Conservation (phyloP, 345 rosid genomes). For the Cochlearia excelsa region DNA sequence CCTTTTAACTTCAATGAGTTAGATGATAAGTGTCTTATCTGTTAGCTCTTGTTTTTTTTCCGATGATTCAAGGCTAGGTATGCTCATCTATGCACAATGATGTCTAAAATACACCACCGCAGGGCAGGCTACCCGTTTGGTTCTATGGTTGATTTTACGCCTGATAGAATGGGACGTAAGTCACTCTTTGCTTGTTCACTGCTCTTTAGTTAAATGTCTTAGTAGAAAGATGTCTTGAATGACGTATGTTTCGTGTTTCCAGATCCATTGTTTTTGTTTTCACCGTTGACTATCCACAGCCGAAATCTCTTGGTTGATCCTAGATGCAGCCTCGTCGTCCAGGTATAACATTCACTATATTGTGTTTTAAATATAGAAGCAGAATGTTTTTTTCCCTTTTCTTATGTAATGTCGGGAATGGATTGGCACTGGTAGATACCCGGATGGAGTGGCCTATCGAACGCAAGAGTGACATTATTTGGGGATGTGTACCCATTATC, state of each 20-base stretch:
- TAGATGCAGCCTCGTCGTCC: conserved; percentile 91
- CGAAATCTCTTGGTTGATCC: conserved; percentile 87
- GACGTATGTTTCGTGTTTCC: conserved; percentile 28
- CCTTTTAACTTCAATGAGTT: not conserved
- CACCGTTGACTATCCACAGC: conserved; percentile 92
- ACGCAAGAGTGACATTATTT: conserved; percentile 94
- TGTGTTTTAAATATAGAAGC: not conserved
- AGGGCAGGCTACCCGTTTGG: conserved; percentile 98
- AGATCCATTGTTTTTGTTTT: conserved; percentile 95
- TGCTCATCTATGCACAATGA: conserved; percentile 94
- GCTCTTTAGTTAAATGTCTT: conserved; percentile 2
- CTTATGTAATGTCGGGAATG: conserved; percentile 27
- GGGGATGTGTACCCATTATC: conserved; percentile 95
- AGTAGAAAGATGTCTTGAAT: conserved; percentile 4
- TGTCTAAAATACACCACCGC: conserved; percentile 97
- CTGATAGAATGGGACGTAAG: conserved; percentile 96
- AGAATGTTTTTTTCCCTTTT: conserved; percentile 1
- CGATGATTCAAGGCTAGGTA: conserved; percentile 71
- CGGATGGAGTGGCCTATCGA: conserved; percentile 97
- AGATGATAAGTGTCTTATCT: not conserved
- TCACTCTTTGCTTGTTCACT: not conserved
- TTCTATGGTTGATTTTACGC: conserved; percentile 88
- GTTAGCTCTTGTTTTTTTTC: conserved; percentile 1
- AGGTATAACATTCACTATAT: conserved; percentile 42
- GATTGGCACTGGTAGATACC: conserved; percentile 55